Percentiles rank a stretch among this genome's conserved stretches.
Evolutionary conservation across 192 early-diverging fungal species (phyloP).

Genomic region (Gonapodya sp.): DNA sequence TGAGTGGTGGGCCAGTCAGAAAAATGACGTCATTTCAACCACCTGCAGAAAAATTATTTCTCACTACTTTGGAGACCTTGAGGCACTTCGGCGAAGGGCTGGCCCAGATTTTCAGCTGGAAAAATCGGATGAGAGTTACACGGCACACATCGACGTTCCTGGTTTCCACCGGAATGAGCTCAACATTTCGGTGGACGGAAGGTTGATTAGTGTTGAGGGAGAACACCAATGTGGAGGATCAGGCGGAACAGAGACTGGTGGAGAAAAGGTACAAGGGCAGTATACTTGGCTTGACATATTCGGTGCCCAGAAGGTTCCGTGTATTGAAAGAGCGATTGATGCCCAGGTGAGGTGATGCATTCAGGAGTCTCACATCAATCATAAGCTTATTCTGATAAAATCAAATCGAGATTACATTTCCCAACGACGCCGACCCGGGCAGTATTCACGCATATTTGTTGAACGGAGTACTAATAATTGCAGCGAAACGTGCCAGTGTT

Average conservation of each 20-base stretch:
- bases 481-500: background rate
- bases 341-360: no score
- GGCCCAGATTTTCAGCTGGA: background rate
- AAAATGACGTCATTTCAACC: no score
- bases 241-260: background rate
- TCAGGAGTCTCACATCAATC: no score
- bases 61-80: background rate
- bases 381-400: no score
- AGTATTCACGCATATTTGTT: background rate
- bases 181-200: background rate
- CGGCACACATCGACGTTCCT: background rate
- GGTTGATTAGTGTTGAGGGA: background rate
- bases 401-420: background rate
- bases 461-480: background rate
- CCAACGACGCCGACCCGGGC: background rate
- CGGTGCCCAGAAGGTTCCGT: background rate
- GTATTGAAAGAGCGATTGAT: background rate
- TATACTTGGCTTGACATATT: background rate
- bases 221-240: background rate
- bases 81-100: background rate
- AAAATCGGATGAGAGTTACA: background rate
- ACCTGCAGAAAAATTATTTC: no score
- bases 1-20: no score
- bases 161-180: background rate
- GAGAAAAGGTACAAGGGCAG: background rate